A percentile compares a stretch with the other conserved stretches of the same genome.
These are phyloP conservation scores for Neurospora sp. DNA, from an alignment of 495 filamentous ascomycete species.

Conservation along the genomic window DNA sequence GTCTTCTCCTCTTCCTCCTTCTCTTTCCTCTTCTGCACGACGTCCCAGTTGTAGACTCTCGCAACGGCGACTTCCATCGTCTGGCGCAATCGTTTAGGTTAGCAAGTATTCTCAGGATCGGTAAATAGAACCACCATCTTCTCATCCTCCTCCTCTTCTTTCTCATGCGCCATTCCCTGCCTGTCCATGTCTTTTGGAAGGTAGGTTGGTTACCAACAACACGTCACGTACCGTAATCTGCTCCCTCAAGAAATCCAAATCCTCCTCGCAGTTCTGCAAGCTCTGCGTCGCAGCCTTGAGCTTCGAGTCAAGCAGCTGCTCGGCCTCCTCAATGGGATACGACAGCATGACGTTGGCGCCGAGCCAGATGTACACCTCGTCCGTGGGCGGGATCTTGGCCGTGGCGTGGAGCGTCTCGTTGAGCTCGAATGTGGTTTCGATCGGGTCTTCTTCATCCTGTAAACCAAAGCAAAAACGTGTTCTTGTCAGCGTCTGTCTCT, in stretches of 20 bases:
- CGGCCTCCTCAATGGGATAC: slow-evolving; percentile 82
- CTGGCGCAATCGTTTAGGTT: slow-evolving; percentile 31
- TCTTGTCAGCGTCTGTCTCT: background rate
- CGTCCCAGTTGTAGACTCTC: slow-evolving; percentile 98
- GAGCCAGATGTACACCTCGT: slow-evolving; percentile 95
- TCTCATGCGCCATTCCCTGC: background rate
- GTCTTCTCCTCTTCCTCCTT: slow-evolving; percentile 53
- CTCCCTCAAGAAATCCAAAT: slow-evolving; percentile 89
- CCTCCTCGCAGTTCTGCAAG: slow-evolving; percentile 82
- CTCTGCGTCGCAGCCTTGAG: slow-evolving; percentile 68
- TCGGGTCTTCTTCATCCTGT: slow-evolving; percentile 45
- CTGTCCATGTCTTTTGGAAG: background rate
- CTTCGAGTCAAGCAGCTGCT: slow-evolving; percentile 68
- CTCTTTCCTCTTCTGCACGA: slow-evolving; percentile 86
- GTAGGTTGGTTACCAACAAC: too few species aligned
- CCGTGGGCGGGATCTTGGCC: slow-evolving; percentile 66
- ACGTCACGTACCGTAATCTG: slow-evolving; percentile 73
- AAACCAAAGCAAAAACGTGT: background rate
- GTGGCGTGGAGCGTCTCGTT: slow-evolving; percentile 94
- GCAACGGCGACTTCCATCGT: slow-evolving; percentile 95
- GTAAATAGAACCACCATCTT: background rate
- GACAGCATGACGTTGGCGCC: slow-evolving; percentile 97
- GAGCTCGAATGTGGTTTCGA: slow-evolving; percentile 89
- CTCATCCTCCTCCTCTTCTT: background rate
- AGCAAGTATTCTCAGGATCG: slow-evolving; percentile 5